A percentile compares a stretch with the other conserved stretches of the same genome.
phyloP scores from a whole-genome alignment of 805 yeast species.

The Candida chauliodis region DNA sequence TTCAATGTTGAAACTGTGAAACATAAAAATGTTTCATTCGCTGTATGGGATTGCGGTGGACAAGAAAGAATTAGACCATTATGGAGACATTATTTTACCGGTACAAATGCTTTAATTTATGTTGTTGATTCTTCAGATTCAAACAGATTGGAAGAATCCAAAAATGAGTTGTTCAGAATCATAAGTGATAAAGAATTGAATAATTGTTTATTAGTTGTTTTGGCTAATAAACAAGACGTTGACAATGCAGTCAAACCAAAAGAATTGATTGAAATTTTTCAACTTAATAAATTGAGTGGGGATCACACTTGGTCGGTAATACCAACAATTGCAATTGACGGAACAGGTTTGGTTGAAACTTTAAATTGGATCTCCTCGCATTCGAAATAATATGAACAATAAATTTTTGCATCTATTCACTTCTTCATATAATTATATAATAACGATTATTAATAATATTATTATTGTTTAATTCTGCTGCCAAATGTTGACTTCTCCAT shows the following conservation, averaged over 20 bases:
- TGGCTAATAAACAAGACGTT: constrained; percentile 87
- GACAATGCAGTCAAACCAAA: constrained; percentile 70
- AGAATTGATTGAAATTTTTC: constrained; percentile 71
- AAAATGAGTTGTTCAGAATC: constrained; percentile 71
- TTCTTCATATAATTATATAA: not conserved
- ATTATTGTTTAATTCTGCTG: constrained; percentile 5
- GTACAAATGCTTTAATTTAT: constrained; percentile 86
- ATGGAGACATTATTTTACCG: constrained; percentile 95
- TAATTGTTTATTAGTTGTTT: constrained; percentile 72
- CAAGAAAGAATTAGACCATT: constrained; percentile 87
- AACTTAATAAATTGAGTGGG: constrained; percentile 56
- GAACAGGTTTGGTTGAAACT: constrained; percentile 87
- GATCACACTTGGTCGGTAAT: constrained; percentile 84
- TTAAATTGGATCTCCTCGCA: constrained; percentile 80
- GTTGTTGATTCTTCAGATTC: constrained; percentile 82
- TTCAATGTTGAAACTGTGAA: constrained; percentile 88
- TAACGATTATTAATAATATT: not conserved
- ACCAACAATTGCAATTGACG: constrained; percentile 85
- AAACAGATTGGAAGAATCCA: constrained; percentile 71
- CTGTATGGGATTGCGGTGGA: constrained; percentile 96
- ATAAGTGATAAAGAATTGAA: constrained; percentile 81
- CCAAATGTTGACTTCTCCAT: constrained; percentile 48
- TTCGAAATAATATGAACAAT: constrained; percentile 9
- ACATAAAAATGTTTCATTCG: constrained; percentile 76
- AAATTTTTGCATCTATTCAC: not conserved